Evolutionary conservation across 2,329 filamentous ascomycete species (phyloP).

Genomic region (Thelonectria discophora): DNA sequence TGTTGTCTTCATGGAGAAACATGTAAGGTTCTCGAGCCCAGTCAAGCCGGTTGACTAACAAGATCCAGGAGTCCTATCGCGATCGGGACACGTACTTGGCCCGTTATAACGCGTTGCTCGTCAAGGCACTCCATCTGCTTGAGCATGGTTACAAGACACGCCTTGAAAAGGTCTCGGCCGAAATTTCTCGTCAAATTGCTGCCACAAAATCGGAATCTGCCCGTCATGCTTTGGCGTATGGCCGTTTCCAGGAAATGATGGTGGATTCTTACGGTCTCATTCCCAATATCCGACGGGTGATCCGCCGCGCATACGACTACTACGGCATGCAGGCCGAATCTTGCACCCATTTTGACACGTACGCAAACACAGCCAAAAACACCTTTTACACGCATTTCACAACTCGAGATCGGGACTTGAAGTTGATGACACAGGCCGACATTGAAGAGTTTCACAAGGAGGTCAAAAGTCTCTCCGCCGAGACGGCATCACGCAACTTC

Average conservation of each 20-base stretch:
- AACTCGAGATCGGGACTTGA: constrained; percentile 63
- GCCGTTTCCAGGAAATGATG: constrained; percentile 67
- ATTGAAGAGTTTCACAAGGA: constrained; percentile 64
- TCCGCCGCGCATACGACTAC: constrained; percentile 61
- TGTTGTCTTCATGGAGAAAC: constrained; percentile 88
- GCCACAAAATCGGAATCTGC: constrained; percentile 67
- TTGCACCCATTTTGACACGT: constrained; percentile 59
- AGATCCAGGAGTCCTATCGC: constrained; percentile 75
- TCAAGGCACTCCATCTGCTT: constrained; percentile 69
- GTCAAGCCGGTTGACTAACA: constrained; percentile 4
- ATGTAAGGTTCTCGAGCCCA: constrained; percentile 63
- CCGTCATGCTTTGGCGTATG: constrained; percentile 67
- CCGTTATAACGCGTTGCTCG: constrained; percentile 83
- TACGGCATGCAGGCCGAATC: constrained; percentile 56
- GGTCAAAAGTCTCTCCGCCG: constrained; percentile 57
- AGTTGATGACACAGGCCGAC: constrained; percentile 62
- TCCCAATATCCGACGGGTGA: constrained; percentile 63
- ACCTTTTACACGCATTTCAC: constrained; percentile 64
- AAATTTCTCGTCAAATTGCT: constrained; percentile 63
- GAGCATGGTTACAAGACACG: constrained; percentile 65
- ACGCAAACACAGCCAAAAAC: constrained; percentile 62
- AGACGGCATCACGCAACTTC: constrained; percentile 65
- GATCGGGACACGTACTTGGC: constrained; percentile 90
- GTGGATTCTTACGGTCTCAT: constrained; percentile 65
- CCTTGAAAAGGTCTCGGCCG: constrained; percentile 62